A percentile compares a stretch with the other conserved stretches of the same genome.
phyloP scores from a whole-genome alignment of 176 grass and related monocot species.

The Rhynchospora breviuscula region DNA sequence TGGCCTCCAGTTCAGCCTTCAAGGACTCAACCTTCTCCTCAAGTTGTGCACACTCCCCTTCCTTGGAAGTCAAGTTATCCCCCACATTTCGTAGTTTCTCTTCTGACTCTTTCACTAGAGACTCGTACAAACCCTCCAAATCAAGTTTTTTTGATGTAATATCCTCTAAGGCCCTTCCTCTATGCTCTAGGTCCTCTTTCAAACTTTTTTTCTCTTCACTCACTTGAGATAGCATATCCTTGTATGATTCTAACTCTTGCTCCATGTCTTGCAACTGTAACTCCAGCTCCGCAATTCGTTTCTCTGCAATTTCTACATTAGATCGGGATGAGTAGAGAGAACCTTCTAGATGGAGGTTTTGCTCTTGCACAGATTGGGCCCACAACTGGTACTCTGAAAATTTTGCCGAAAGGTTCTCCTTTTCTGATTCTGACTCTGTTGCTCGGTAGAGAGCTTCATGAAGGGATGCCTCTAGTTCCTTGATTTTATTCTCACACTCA shows the following conservation, averaged over 20 bases:
- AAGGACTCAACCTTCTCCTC: constrained; percentile 55
- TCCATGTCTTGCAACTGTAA: constrained; percentile 49
- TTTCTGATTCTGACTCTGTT: constrained; percentile 58
- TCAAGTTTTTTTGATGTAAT: constrained; percentile 66
- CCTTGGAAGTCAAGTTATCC: constrained; percentile 49
- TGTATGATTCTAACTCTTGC: constrained; percentile 66
- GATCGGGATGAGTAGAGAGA: constrained; percentile 22
- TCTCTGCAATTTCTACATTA: constrained; percentile 27
- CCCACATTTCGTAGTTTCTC: constrained; percentile 50
- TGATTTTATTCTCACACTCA: constrained; percentile 30
- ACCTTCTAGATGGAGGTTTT: constrained; percentile 54
- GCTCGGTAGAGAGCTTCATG: constrained; percentile 30
- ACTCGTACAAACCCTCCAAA: constrained; percentile 54
- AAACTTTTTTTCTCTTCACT: constrained; percentile 62
- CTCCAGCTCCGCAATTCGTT: constrained; percentile 26
- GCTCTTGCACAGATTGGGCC: constrained; percentile 48
- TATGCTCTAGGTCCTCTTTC: constrained; percentile 81
- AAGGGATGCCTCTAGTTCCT: constrained; percentile 45
- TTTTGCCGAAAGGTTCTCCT: constrained; percentile 51
- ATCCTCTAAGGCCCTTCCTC: constrained; percentile 54
- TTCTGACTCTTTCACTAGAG: constrained; percentile 76
- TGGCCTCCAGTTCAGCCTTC: constrained; percentile 66
- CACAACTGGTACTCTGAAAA: constrained; percentile 67
- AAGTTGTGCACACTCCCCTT: constrained; percentile 40
- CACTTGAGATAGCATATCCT: constrained; percentile 45